These are phyloP conservation scores for Ophiocordyceps camponoti-rufipedis DNA, from an alignment of 2,329 filamentous ascomycete genomes.

Conservation along the genomic window DNA sequence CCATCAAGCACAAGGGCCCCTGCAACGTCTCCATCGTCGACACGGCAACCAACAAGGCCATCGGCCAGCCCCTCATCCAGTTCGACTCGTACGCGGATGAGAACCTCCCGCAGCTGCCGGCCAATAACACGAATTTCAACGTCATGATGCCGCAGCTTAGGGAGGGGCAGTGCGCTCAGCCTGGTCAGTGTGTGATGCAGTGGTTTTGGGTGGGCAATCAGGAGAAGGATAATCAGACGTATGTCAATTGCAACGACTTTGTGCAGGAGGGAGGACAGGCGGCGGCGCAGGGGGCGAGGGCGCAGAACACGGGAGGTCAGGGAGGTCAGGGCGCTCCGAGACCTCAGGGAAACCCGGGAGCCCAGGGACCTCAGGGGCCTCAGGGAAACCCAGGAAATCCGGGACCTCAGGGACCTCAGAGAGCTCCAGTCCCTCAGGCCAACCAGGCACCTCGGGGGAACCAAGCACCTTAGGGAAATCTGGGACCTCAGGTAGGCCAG, in stretches of 20 bases:
- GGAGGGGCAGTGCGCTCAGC: slow-evolving; percentile 23
- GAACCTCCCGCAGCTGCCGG: slow-evolving; percentile 10
- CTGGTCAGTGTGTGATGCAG: slow-evolving; percentile 35
- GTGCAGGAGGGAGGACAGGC: not conserved
- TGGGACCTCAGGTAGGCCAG: no score
- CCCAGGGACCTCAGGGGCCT: no score
- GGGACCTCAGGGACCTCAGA: no score
- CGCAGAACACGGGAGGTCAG: no score
- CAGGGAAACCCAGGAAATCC: no score
- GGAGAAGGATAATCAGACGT: slow-evolving; percentile 35
- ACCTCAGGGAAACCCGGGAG: no score
- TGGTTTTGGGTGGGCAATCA: slow-evolving; percentile 50
- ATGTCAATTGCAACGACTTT: slow-evolving; percentile 46
- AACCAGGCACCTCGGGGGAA: no score
- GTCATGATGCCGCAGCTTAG: slow-evolving; percentile 34
- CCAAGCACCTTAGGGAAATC: no score
- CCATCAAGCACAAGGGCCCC: slow-evolving; percentile 25
- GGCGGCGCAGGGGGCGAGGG: not conserved
- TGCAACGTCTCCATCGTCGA: slow-evolving; percentile 40
- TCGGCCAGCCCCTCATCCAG: slow-evolving; percentile 32
- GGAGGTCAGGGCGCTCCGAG: no score
- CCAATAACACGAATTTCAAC: slow-evolving; percentile 30
- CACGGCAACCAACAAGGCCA: slow-evolving; percentile 28
- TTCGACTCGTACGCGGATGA: slow-evolving; percentile 37
- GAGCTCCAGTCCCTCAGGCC: no score